Percentiles rank a stretch among this genome's conserved stretches.
Conservation (phyloP, 2,329 filamentous ascomycete species). For the Cladosporium sp. region DNA sequence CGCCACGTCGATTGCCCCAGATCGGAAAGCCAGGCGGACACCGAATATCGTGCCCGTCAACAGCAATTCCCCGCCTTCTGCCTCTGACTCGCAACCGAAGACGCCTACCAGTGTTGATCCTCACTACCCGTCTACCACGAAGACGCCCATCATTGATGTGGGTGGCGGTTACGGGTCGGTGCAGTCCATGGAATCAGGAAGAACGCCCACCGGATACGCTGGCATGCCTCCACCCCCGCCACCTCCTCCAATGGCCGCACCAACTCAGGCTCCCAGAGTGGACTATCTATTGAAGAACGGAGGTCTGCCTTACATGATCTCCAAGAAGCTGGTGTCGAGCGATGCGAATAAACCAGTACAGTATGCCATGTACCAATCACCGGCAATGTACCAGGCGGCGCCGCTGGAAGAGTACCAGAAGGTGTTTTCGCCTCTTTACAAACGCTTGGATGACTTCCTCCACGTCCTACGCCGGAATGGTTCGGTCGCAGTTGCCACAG, state of each 20-base stretch:
- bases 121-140: slow-evolving; percentile 31
- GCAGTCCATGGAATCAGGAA: slow-evolving; percentile 10
- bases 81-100: slow-evolving; percentile 40
- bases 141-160: slow-evolving; percentile 37
- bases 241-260: slow-evolving; percentile 59
- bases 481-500: slow-evolving; percentile 88
- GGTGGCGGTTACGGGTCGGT: slow-evolving; percentile 23
- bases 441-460: slow-evolving; percentile 78
- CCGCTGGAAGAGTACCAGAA: slow-evolving; percentile 34
- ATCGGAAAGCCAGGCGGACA: slow-evolving; percentile 27
- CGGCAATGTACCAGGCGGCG: slow-evolving; percentile 36
- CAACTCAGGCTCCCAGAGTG: slow-evolving; percentile 69
- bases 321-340: slow-evolving; percentile 65
- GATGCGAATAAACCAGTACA: slow-evolving; percentile 50
- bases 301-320: slow-evolving; percentile 64
- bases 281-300: slow-evolving; percentile 91
- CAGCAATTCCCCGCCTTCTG: slow-evolving; percentile 36
- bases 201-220: slow-evolving; percentile 4
- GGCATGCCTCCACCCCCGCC: slow-evolving; percentile 65
- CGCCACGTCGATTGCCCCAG: slow-evolving; percentile 40
- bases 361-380: slow-evolving; percentile 54
- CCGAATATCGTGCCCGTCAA: slow-evolving; percentile 31
- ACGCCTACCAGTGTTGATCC: slow-evolving; percentile 38
- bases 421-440: slow-evolving; percentile 76
- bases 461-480: slow-evolving; percentile 75